Conservation (phyloP, 2,329 filamentous ascomycete species). For the Cladosporium sphaerospermum region DNA sequence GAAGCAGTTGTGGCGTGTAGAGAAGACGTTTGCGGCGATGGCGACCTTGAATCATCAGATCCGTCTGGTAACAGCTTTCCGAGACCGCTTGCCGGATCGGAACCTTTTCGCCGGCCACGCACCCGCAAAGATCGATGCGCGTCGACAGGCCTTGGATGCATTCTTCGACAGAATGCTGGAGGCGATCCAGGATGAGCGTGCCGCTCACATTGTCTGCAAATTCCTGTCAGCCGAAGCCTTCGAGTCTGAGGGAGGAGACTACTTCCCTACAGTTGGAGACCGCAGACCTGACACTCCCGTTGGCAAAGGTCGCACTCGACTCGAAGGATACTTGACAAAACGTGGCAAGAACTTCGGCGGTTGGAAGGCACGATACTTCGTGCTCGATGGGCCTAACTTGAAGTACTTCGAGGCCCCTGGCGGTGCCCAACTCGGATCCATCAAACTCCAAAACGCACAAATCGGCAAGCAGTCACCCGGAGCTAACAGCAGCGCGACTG, state of each 20-base stretch:
- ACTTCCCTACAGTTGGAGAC: constrained; percentile 32
- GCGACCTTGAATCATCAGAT: constrained; percentile 76
- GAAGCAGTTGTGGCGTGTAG: constrained; percentile 83
- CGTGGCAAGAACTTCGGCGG: constrained; percentile 97
- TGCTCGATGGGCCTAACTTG: constrained; percentile 63
- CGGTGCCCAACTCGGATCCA: constrained; percentile 83
- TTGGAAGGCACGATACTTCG: constrained; percentile 82
- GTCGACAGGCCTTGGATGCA: constrained; percentile 69
- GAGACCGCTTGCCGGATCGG: constrained; percentile 73
- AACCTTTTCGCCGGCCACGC: constrained; percentile 86
- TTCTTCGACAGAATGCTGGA: constrained; percentile 85
- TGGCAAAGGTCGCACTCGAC: constrained; percentile 61
- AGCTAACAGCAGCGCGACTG: constrained; percentile 56
- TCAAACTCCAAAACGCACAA: constrained; percentile 83
- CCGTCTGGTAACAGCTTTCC: constrained; percentile 66
- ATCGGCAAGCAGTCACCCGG: constrained; percentile 80
- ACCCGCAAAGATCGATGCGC: constrained; percentile 85
- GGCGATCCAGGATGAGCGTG: constrained; percentile 68
- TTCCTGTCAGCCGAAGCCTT: constrained; percentile 70
- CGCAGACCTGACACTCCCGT: constrained; percentile 36
- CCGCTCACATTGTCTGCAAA: constrained; percentile 75
- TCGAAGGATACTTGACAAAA: constrained; percentile 91
- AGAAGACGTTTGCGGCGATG: constrained; percentile 81
- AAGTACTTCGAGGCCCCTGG: constrained; percentile 91
- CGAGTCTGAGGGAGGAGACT: constrained; percentile 45